Evolutionary conservation across 1,139 yeast species (phyloP), one percentile per base, ranked within the genome.

Genomic region (Pichia inconspicua): DNA sequence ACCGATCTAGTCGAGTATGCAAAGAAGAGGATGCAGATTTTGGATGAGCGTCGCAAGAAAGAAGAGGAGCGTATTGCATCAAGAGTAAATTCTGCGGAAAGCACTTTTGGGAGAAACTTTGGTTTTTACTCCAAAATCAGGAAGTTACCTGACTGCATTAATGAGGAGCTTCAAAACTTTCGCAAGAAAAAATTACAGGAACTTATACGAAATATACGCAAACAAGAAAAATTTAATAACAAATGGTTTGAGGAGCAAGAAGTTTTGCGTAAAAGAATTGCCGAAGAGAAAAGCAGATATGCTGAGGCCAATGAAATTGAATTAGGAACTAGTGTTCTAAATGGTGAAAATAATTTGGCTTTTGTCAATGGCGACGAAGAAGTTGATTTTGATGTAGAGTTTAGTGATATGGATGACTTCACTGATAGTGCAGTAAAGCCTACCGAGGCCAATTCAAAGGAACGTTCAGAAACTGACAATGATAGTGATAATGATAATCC

Each of bases 1-100:
- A 76, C 81, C 53, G 83, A 83, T 62, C 71, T 83, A 42, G 75
- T 72, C 12, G 76, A 67, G 37, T 80, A 80, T 58, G 81, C 87
- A 0, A 64, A 67, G 12, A 70, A 71, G 42, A 67, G 87, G 46
- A 55, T 70, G 17, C 60, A 56, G 8, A 60, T 70, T 7, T 56
- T 69, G 37, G 63, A 70, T 39, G 58, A 58, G 41, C 60, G 66
- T 42, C 63, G 66, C 25, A 50, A 54, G 37, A 63, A 62, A 43
- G 60, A 62, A 47, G 69, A 67, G 43, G 46, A 55, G 30, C 48
- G 51, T 27, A 42, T 51, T 14, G 25, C 61, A 55, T 48, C 58
- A 57, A 42, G 62, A 55, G 30, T 58, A 52, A 45, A 61, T 69
- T 56, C 59, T 4, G 57, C 58, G 14, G 65, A 61, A 38, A 57